phyloP scores from a whole-genome alignment of 2,329 filamentous ascomycete genomes.

The Colletotrichum higginsianum region DNA sequence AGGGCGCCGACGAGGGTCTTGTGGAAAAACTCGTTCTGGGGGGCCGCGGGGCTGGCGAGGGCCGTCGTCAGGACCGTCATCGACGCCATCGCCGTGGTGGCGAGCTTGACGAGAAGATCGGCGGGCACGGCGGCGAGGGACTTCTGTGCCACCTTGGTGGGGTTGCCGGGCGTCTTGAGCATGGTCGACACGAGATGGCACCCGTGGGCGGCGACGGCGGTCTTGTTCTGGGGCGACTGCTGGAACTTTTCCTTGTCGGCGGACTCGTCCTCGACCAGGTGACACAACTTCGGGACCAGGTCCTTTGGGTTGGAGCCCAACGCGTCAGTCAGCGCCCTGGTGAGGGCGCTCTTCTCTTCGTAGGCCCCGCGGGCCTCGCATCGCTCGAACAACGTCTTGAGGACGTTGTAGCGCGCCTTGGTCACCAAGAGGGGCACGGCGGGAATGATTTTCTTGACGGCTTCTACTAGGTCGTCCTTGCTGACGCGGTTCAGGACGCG shows the following conservation, averaged over 20 bases:
- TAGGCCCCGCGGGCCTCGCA: constrained; percentile 78
- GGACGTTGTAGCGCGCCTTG: constrained; percentile 82
- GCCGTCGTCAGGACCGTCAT: constrained; percentile 66
- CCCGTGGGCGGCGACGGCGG: constrained; percentile 75
- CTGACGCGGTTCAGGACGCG: constrained; percentile 86
- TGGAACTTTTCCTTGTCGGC: constrained; percentile 54
- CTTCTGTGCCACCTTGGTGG: constrained; percentile 80
- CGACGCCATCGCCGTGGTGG: constrained; percentile 67
- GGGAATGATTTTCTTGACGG: constrained; percentile 79
- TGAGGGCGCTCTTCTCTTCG: constrained; percentile 64
- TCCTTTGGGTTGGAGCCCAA: constrained; percentile 63
- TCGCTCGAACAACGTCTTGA: constrained; percentile 87
- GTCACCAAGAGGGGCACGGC: constrained; percentile 81
- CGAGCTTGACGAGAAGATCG: constrained; percentile 74
- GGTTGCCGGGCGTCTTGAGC: constrained; percentile 78
- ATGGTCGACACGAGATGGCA: constrained; percentile 87
- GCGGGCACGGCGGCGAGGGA: constrained; percentile 74
- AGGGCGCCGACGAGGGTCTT: constrained; percentile 67
- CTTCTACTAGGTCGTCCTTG: constrained; percentile 86
- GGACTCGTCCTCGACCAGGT: constrained; percentile 53
- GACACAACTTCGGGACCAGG: constrained; percentile 66
- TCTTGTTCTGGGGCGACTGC: constrained; percentile 69
- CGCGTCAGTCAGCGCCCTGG: constrained; percentile 63
- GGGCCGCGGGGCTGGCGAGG: constrained; percentile 59
- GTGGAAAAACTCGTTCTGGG: constrained; percentile 66